Evolutionary conservation across 73 alveolate species (phyloP).

Genomic region (Symbiodinium pilosum): DNA sequence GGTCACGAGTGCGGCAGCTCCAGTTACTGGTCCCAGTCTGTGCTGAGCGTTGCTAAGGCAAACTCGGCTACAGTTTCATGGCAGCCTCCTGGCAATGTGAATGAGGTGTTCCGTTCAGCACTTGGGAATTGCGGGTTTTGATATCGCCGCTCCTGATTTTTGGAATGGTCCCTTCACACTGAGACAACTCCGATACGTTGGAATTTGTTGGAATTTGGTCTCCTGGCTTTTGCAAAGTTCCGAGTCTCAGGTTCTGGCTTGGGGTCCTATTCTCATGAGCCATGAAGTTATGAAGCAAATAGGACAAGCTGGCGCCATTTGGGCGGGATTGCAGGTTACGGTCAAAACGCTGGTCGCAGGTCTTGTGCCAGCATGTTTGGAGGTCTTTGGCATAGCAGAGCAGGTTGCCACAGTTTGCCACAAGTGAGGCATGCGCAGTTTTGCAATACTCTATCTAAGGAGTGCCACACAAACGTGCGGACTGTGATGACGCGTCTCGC

Average conservation of each 20-base stretch:
- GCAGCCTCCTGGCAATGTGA: neutral
- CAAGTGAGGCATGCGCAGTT: too few relatives aligned
- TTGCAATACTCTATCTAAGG: too few relatives aligned
- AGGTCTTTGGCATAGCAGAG: neutral
- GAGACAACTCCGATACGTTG: neutral
- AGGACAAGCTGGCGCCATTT: neutral
- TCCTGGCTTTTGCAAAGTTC: neutral
- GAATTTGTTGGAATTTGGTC: neutral
- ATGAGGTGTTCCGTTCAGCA: too few relatives aligned
- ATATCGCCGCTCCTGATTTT: neutral
- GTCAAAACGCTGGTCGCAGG: neutral
- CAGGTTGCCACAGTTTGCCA: neutral
- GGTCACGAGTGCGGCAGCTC: too few relatives aligned
- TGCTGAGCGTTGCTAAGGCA: too few relatives aligned
- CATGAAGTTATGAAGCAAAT: neutral
- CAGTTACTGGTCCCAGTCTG: too few relatives aligned
- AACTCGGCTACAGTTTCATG: neutral
- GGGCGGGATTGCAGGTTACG: neutral
- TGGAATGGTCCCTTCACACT: neutral
- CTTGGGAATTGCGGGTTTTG: neutral
- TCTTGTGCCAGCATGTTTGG: neutral
- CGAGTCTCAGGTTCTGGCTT: neutral
- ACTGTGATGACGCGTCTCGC: neutral
- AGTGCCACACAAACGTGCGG: neutral
- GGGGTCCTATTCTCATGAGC: neutral